These are phyloP conservation scores for Colletotrichum destructivum DNA, from an alignment of 2,329 filamentous ascomycete genomes.

Conservation along the genomic window DNA sequence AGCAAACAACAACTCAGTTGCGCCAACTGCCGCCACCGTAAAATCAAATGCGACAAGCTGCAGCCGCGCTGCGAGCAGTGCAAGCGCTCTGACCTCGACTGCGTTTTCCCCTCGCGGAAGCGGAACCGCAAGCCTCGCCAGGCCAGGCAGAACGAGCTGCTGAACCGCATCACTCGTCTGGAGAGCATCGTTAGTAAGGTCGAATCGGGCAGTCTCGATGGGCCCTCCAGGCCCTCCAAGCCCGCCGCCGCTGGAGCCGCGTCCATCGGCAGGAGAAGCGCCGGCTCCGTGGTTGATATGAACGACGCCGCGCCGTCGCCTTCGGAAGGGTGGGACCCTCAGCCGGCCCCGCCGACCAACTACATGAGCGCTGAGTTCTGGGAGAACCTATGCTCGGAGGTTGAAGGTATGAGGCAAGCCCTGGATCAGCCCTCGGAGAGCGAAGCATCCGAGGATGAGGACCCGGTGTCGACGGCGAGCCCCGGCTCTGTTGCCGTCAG, in stretches of 20 bases:
- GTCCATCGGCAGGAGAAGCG: slow-evolving; percentile 18
- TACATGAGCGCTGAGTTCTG: slow-evolving; percentile 62
- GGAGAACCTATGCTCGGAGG: slow-evolving; percentile 59
- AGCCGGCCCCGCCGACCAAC: slow-evolving; percentile 47
- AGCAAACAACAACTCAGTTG: slow-evolving; percentile 63
- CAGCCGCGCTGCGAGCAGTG: slow-evolving; percentile 69
- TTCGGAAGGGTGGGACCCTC: slow-evolving; percentile 35
- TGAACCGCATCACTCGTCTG: slow-evolving; percentile 60
- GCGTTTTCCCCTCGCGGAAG: slow-evolving; percentile 62
- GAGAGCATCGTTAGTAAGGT: slow-evolving; percentile 63
- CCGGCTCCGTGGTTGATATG: slow-evolving; percentile 41
- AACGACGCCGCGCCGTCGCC: slow-evolving; percentile 25
- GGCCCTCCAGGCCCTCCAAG: background rate
- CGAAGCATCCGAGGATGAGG: slow-evolving; percentile 52
- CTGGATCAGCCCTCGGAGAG: slow-evolving; percentile 60
- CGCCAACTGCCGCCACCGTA: slow-evolving; percentile 74
- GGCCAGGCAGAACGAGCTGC: slow-evolving; percentile 60
- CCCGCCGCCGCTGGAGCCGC: slow-evolving; percentile 3
- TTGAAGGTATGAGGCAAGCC: slow-evolving; percentile 61
- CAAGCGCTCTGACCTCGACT: slow-evolving; percentile 62
- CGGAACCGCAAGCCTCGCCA: slow-evolving; percentile 58
- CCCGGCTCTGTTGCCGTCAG: slow-evolving; percentile 47
- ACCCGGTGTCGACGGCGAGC: slow-evolving; percentile 48
- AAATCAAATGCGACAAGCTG: slow-evolving; percentile 72
- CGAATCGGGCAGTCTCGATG: slow-evolving; percentile 48